These are phyloP conservation scores for Calocera cornea DNA, from an alignment of 768 basidiomycete species.

Conservation along the genomic window DNA sequence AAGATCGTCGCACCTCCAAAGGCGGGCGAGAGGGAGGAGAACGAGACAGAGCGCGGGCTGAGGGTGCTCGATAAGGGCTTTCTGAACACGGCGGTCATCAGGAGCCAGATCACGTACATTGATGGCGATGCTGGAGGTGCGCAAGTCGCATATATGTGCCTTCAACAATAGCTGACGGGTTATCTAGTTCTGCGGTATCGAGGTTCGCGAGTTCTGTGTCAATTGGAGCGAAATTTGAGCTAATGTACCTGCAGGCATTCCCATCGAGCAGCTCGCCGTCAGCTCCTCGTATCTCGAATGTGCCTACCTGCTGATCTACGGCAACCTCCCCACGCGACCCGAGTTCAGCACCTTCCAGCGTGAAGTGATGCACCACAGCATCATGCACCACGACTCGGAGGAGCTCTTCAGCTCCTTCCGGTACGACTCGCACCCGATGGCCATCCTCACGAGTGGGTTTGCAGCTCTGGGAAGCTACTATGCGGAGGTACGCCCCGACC, in stretches of 20 bases:
- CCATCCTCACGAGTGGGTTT: slow-evolving; percentile 74
- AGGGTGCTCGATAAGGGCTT: slow-evolving; percentile 60
- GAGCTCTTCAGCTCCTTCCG: slow-evolving; percentile 57
- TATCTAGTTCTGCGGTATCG: slow-evolving; percentile 10
- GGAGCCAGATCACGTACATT: slow-evolving; percentile 63
- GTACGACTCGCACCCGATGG: slow-evolving; percentile 90
- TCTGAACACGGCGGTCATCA: slow-evolving; percentile 25
- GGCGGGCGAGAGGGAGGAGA: slow-evolving; percentile 56
- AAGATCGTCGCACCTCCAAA: slow-evolving; percentile 45
- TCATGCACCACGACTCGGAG: slow-evolving; percentile 53
- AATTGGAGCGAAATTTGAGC: too few relatives aligned
- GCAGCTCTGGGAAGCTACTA: slow-evolving; percentile 83
- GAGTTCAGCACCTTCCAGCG: slow-evolving; percentile 53
- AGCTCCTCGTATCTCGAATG: slow-evolving; percentile 70
- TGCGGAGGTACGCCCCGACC: slow-evolving; percentile 35
- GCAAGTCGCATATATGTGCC: slow-evolving; percentile 1
- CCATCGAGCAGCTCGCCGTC: slow-evolving; percentile 79
- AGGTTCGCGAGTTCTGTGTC: neutral
- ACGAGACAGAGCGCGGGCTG: slow-evolving; percentile 70
- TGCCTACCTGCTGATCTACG: slow-evolving; percentile 81
- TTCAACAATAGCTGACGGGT: neutral
- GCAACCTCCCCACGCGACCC: slow-evolving; percentile 49
- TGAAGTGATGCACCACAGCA: slow-evolving; percentile 68
- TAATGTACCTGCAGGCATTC: slow-evolving; percentile 77
- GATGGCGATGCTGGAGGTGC: slow-evolving; percentile 77